Evolutionary conservation across 495 filamentous ascomycete genomes (phyloP).

Genomic region (Hypoxylon subgilvum): DNA sequence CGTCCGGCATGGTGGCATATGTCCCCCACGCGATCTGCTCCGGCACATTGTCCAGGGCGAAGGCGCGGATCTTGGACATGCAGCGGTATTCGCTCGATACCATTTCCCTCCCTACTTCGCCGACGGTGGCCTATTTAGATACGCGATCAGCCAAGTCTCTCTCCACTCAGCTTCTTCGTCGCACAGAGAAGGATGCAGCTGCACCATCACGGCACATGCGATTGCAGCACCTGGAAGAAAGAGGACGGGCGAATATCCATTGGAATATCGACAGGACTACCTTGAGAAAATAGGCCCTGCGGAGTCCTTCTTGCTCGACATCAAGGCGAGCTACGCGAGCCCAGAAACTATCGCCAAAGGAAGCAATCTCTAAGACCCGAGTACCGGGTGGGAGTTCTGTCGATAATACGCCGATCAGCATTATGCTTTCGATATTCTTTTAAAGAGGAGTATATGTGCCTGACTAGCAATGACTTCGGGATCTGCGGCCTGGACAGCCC

Average conservation of each 20-base stretch:
- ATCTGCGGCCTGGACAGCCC: conserved; percentile 13
- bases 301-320: background rate
- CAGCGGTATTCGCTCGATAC: conserved; percentile 19
- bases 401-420: background rate
- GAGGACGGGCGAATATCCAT: too few relatives aligned
- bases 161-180: background rate
- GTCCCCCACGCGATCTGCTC: conserved; percentile 10
- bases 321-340: conserved; percentile 24
- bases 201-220: too few relatives aligned
- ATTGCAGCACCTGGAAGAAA: too few relatives aligned
- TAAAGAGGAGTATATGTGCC: background rate
- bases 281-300: conserved; percentile 30
- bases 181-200: too few relatives aligned
- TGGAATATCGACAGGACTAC: background rate
- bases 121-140: conserved; percentile 7
- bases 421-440: background rate
- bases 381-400: conserved; percentile 13
- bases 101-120: conserved; percentile 17
- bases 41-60: conserved; percentile 6
- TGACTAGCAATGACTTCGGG: conserved; percentile 16
- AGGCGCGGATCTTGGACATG: conserved; percentile 1
- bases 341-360: conserved; percentile 26
- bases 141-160: background rate
- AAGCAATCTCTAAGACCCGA: background rate
- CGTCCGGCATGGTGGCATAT: conserved; percentile 6